A percentile compares a stretch with the other conserved stretches of the same genome.
Evolutionary conservation across 2,329 filamentous ascomycete species (phyloP).

Genomic region (Trichoderma arundinaceum): DNA sequence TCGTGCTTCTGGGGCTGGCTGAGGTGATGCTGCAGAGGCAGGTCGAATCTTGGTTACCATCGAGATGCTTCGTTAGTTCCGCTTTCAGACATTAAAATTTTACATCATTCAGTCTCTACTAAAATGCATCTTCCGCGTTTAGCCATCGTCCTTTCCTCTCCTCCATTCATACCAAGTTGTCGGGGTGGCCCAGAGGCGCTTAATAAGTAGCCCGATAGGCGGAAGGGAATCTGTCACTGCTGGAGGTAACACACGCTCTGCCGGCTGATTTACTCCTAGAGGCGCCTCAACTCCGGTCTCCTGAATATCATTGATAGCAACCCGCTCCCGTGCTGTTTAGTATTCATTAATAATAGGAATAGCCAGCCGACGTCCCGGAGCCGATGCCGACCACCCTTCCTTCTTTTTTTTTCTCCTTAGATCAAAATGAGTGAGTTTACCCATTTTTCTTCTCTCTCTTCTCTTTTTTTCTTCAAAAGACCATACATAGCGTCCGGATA

Average conservation of each 20-base stretch:
- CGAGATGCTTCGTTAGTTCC: neutral
- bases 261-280: neutral
- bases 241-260: slow-evolving; percentile 17
- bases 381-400: slow-evolving; percentile 14
- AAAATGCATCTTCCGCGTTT: too few relatives aligned
- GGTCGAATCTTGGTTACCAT: neutral
- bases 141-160: neutral
- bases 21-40: slow-evolving; percentile 12
- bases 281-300: neutral
- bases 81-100: too few relatives aligned
- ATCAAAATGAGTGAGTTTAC: too few relatives aligned
- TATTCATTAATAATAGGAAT: slow-evolving; percentile 14
- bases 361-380: slow-evolving; percentile 15
- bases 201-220: slow-evolving; percentile 9
- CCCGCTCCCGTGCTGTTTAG: neutral
- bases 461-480: too few relatives aligned
- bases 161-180: neutral
- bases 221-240: slow-evolving; percentile 10
- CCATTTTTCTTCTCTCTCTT: too few relatives aligned
- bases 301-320: slow-evolving; percentile 4
- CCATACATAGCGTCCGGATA: neutral
- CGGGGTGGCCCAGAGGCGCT: neutral
- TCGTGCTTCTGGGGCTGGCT: slow-evolving; percentile 20
- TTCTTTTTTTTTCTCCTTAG: neutral
- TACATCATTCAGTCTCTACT: too few relatives aligned